Evolutionary conservation across 306 rosid species (phyloP), one percentile per base, ranked within the genome.

Genomic region (Quercus alba): DNA sequence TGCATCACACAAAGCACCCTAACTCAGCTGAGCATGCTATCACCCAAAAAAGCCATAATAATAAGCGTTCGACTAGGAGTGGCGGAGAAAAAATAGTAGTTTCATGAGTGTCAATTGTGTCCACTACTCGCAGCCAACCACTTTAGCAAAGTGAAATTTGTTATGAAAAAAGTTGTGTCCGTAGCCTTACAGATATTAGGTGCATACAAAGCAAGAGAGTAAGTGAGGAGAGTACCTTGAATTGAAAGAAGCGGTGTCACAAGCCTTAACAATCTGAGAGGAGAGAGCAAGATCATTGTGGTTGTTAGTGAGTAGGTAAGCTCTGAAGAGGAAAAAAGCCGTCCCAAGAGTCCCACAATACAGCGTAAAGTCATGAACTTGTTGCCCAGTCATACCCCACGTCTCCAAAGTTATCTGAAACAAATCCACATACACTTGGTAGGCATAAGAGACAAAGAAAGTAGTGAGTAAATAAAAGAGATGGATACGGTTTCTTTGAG

Each of bases 291-390:
- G 89, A 67, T 93, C 97, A 66, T 57, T 89, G 5, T 2, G 3
- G 80, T 91, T 85, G 67, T 70, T 41, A 9, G 91, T 75, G 67
- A 86, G 89, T 55, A 81, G 81, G 72, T 86, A 85, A 38, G 94
- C 82, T 75, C 80, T 93, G 59, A 91, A 88, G 25, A 88, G 94
- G 8, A 93, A 62, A 87, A 91, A 91, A 33, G 92, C 91, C 1
- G 92, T 88, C 49, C 97, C 97, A 30, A 93, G 91, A 81, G 88
- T 70, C 17, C 97, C 97, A 14, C 86, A 81, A 71, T 93, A 89
- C 80, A 93, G 92, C 23, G 90, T 85, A 72, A 81, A 88, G 80
- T 93, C 96, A 1, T 35, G 75, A 12, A 85, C 84, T 51, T 13
- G 86, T 30, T 88, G 90, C 5, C 88, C 84, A 13, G 87, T 23